phyloP scores from a whole-genome alignment of 23 red algal genomes.

The Gracilaria vermiculophylla region DNA sequence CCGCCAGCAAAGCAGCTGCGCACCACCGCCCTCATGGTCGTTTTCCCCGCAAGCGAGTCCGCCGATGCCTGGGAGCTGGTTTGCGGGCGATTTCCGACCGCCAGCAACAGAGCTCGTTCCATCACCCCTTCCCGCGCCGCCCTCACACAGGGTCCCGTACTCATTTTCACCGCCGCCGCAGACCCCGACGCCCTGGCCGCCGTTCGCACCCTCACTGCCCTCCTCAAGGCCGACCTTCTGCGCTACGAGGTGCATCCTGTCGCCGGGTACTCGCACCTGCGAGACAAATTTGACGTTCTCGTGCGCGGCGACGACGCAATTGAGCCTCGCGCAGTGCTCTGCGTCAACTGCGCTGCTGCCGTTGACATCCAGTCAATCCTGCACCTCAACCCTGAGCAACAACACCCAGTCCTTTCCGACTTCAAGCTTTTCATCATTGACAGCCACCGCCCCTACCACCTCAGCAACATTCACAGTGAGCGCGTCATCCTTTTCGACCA shows the following conservation, averaged over 20 bases:
- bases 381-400: background rate
- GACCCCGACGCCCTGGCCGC: constrained; percentile 83
- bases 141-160: constrained; percentile 56
- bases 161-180: constrained; percentile 76
- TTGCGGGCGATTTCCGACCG: constrained; percentile 12
- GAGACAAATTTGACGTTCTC: constrained; percentile 51
- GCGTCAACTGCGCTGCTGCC: constrained; percentile 83
- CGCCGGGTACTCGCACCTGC: constrained; percentile 64
- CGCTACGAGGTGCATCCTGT: constrained; percentile 94
- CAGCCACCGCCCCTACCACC: constrained; percentile 86
- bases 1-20: too few relatives aligned
- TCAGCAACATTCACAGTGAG: constrained; percentile 73
- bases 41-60: constrained; percentile 18
- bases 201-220: constrained; percentile 68
- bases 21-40: constrained; percentile 24
- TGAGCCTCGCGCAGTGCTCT: constrained; percentile 67
- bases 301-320: constrained; percentile 27
- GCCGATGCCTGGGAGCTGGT: constrained; percentile 52
- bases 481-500: constrained; percentile 80
- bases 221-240: constrained; percentile 72
- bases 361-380: constrained; percentile 77
- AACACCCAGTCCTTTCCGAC: background rate
- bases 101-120: background rate
- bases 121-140: constrained; percentile 30
- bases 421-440: constrained; percentile 87